phyloP scores from a whole-genome alignment of 163 green algal genomes.

The Chloromonas sp. region DNA sequence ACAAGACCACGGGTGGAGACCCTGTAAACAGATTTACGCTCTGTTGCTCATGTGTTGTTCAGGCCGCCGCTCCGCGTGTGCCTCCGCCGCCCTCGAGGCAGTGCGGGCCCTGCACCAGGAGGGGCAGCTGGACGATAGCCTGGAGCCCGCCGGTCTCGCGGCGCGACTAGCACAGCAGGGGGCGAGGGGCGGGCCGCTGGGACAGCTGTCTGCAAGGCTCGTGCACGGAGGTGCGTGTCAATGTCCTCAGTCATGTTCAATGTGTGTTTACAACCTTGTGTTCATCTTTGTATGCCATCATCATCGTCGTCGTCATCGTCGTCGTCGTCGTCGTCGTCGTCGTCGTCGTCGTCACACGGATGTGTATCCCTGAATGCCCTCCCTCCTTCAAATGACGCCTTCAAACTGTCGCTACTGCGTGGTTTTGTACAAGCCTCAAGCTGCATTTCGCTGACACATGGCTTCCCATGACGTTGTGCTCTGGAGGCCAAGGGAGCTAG shows the following conservation, averaged over 20 bases:
- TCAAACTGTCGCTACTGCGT: no score
- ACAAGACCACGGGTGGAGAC: no score
- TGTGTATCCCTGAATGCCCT: no score
- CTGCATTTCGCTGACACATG: neutral
- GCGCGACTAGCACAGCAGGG: neutral
- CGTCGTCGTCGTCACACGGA: no score
- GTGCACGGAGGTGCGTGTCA: constrained; percentile 4
- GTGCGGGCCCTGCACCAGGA: constrained; percentile 1
- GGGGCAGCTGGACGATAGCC: neutral
- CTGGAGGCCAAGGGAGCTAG: no score
- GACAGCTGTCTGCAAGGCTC: neutral
- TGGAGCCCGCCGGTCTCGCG: neutral
- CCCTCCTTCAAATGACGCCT: no score
- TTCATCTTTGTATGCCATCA: neutral
- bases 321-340: no score
- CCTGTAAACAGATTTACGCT: no score
- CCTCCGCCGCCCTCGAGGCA: neutral
- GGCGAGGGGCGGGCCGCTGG: neutral
- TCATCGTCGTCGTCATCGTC: no score
- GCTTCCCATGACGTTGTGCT: no score
- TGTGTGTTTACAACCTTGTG: neutral
- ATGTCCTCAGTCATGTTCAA: neutral
- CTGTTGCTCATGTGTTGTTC: neutral
- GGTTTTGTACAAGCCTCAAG: no score
- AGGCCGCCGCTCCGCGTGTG: neutral